A percentile compares a stretch with the other conserved stretches of the same genome.
Conservation (phyloP, 2,329 filamentous ascomycete species). For the Dactylellina sp. region DNA sequence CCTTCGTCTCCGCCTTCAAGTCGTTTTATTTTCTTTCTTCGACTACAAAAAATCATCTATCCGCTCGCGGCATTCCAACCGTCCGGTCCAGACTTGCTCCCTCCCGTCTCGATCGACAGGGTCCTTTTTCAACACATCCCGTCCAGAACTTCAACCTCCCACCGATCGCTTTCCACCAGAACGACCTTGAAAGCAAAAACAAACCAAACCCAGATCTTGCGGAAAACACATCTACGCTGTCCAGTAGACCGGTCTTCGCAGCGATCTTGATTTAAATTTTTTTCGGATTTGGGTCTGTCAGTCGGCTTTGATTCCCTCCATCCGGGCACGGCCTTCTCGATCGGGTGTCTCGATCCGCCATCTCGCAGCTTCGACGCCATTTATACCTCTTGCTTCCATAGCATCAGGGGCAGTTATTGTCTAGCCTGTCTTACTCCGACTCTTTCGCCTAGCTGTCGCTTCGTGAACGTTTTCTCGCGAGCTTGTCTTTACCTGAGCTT, state of each 20-base stretch:
- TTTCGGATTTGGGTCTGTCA: too few species aligned
- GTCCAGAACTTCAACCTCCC: background rate
- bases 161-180: slow-evolving; percentile 3
- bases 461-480: slow-evolving; percentile 17
- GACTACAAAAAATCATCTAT: background rate
- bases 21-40: too few species aligned
- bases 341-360: background rate
- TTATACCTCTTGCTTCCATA: background rate
- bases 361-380: slow-evolving; percentile 4
- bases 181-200: background rate
- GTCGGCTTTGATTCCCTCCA: too few species aligned
- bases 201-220: background rate
- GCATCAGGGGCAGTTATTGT: slow-evolving; percentile 3
- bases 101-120: slow-evolving; percentile 42
- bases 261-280: too few species aligned
- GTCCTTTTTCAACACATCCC: slow-evolving; percentile 28
- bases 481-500: background rate
- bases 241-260: too few species aligned
- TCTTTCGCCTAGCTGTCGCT: slow-evolving; percentile 31
- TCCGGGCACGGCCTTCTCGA: background rate
- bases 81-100: background rate
- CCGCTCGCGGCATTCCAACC: slow-evolving; percentile 6
- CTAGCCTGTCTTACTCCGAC: slow-evolving; percentile 16
- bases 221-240: too few species aligned
- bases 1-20: too few species aligned